Conservation (phyloP, 805 yeast species). For the Yarrowia sp. region DNA sequence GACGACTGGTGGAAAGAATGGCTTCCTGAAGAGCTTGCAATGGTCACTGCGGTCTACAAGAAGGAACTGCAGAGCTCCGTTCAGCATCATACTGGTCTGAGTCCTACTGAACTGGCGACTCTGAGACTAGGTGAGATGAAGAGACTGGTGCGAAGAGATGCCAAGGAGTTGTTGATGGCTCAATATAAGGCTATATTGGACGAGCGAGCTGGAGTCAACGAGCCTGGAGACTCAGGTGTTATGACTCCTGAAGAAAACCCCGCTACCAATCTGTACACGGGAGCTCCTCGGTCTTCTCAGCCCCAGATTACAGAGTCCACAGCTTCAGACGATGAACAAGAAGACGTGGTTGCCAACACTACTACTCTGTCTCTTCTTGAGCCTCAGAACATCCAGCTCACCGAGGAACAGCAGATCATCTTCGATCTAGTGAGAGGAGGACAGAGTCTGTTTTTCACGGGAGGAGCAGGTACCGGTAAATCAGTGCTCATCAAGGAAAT, state of each 20-base stretch:
- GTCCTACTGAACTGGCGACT: neutral
- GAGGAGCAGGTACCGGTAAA: slow-evolving; percentile 38
- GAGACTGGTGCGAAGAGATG: slow-evolving; percentile 5
- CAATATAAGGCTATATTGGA: neutral
- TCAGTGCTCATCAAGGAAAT: slow-evolving; percentile 32
- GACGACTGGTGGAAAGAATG: slow-evolving; percentile 37
- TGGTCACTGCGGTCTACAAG: slow-evolving; percentile 7
- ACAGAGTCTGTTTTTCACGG: slow-evolving; percentile 19
- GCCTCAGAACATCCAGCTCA: slow-evolving; percentile 7
- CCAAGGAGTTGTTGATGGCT: neutral
- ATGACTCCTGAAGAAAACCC: too few species aligned
- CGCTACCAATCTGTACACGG: neutral
- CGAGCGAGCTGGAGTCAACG: too few species aligned
- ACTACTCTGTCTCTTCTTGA: slow-evolving; percentile 13
- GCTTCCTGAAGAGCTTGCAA: neutral
- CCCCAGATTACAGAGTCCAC: neutral
- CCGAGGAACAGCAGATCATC: slow-evolving; percentile 16
- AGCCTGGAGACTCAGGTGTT: too few species aligned
- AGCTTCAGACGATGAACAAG: neutral
- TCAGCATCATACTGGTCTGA: neutral
- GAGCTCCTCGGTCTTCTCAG: neutral
- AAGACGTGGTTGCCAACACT: neutral
- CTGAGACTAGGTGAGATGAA: neutral
- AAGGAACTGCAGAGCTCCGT: neutral
- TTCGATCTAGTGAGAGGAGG: slow-evolving; percentile 6